Percentiles rank a stretch among this genome's conserved stretches.
Conservation (phyloP, 2,329 filamentous ascomycete genomes). For the Fusarium pilosicola region DNA sequence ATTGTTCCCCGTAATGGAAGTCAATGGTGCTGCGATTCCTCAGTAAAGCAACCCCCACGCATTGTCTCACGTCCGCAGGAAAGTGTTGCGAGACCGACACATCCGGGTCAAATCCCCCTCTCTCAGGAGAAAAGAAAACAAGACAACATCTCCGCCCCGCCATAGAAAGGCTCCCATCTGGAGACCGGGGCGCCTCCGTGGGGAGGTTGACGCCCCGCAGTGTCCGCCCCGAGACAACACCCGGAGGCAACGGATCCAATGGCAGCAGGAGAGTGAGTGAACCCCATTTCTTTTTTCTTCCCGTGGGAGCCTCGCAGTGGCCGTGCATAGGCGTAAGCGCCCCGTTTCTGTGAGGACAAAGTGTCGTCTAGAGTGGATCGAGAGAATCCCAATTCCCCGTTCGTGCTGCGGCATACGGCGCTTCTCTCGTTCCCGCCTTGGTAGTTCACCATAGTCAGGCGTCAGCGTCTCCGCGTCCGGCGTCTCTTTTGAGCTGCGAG, state of each 20-base stretch:
- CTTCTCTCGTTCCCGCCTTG: conserved; percentile 24
- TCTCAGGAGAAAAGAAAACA: conserved; percentile 9
- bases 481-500: conserved; percentile 28
- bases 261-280: background rate
- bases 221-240: conserved; percentile 35
- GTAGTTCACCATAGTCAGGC: conserved; percentile 5
- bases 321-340: conserved; percentile 23
- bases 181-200: conserved; percentile 31
- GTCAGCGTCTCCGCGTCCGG: conserved; percentile 30
- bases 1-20: conserved; percentile 1
- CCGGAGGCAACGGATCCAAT: conserved; percentile 33
- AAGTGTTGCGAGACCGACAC: conserved; percentile 26
- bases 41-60: conserved; percentile 7
- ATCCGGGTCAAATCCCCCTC: conserved; percentile 27
- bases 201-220: conserved; percentile 22
- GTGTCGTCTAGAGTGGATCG: conserved; percentile 19
- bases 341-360: conserved; percentile 25
- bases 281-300: conserved; percentile 11
- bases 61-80: conserved; percentile 30
- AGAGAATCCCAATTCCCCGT: conserved; percentile 13
- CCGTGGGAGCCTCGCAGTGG: conserved; percentile 25
- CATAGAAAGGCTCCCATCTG: conserved; percentile 14
- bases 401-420: conserved; percentile 25
- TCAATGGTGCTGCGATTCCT: conserved; percentile 14
- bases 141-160: conserved; percentile 14